Base-by-base conservation (phyloP, 2,329 filamentous ascomycete genomes). In the Trichophyton benhamiae region DNA sequence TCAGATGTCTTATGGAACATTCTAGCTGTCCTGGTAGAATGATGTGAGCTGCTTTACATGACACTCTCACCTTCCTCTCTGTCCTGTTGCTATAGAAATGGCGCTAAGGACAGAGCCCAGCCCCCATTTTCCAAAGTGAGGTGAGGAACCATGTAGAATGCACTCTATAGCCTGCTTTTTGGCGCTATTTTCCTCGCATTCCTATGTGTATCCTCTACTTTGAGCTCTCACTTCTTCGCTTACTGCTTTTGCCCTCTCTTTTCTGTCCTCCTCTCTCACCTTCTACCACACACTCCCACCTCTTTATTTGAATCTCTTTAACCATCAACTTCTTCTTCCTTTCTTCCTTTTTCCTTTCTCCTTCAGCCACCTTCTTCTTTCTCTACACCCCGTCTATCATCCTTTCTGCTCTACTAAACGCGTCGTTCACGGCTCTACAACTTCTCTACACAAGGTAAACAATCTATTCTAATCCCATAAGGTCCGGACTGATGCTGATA, bases 171-270 rank as follows among this genome's bases (percentile, higher is more conserved):
- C 20, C 13, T 27, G 22, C 2, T 4, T 49, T 27, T 22, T 49
- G 20, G 46, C 46, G 49, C 25, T 20, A 55, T 55, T 36, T 20
- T 13, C 49, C 30, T 13, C 20, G 3, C 17, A 27, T 36, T 33
- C 13, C 17, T 36, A 27, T 36, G 46, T 13, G 3, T 49, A 9
- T 13, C 7, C 4, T 55, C 8, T 38, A 36, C 9, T 9, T 17
- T 9, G 17, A 38, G 5, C 57, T 27, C 57, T 58, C 57, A 58
- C 57, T 58, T 58, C 17, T 25, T 58, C 36, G 41, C 60, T 20
- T 57, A 20, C 38, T 38, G 42, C 36, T 30, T 58, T 20, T 57
- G 8, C 38, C 38, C 27, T 38, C 36, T 22, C 36, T 52, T 57
- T 55, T 38, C 57, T 38, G 42, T 30, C 36, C 22, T 53, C 46